These are phyloP conservation scores for Clathrus columnatus DNA, from an alignment of 768 basidiomycete genomes.

Conservation along the genomic window DNA sequence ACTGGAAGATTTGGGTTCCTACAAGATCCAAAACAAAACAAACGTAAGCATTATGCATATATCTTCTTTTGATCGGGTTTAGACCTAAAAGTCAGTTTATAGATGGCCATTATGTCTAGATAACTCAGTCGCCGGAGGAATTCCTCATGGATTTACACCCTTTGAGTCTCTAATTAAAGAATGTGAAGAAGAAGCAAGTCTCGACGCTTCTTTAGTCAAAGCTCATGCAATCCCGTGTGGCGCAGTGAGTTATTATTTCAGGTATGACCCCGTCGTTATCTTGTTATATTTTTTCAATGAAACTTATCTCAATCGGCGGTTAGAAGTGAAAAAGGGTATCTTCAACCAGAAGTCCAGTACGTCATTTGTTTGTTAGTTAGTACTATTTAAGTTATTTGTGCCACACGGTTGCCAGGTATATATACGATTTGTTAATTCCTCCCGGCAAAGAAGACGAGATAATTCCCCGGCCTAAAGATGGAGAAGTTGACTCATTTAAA, in stretches of 20 bases:
- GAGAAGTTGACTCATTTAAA: conserved; percentile 91
- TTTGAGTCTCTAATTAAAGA: conserved; percentile 83
- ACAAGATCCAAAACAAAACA: conserved; percentile 78
- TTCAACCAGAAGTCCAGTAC: conserved; percentile 83
- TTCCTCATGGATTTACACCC: conserved; percentile 64
- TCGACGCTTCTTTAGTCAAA: conserved; percentile 56
- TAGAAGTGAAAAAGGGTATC: conserved; percentile 61
- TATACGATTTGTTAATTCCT: conserved; percentile 77
- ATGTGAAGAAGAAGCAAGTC: conserved; percentile 86
- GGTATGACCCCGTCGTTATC: conserved; percentile 29
- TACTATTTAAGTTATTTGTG: neutral
- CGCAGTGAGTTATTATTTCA: conserved; percentile 73
- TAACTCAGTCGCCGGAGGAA: conserved; percentile 89
- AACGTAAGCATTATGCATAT: conserved; percentile 46
- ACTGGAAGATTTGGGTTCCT: conserved; percentile 75
- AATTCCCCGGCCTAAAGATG: conserved; percentile 70
- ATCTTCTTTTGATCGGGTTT: neutral
- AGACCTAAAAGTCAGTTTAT: neutral
- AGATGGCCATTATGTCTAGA: conserved; percentile 85
- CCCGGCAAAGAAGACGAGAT: conserved; percentile 38
- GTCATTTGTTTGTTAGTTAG: conserved; percentile 16
- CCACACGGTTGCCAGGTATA: conserved; percentile 56
- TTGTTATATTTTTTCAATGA: neutral
- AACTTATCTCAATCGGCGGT: neutral
- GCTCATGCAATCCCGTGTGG: conserved; percentile 54